Conservation (phyloP, 2,329 filamentous ascomycete species). For the Aspergillus novoparasiticus region DNA sequence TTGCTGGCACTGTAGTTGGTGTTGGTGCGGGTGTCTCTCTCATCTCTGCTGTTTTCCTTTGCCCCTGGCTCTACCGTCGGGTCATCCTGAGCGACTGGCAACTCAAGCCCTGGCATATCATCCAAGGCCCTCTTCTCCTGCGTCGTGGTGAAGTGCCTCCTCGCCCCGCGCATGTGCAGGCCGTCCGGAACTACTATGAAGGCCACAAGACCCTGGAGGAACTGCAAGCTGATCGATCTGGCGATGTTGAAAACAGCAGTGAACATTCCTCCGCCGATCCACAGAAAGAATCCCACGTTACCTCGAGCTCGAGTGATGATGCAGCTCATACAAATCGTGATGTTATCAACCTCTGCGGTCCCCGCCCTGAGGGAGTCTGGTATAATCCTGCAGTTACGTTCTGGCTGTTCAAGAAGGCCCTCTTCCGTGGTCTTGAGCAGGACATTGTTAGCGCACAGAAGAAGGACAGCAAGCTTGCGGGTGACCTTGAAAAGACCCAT, state of each 20-base stretch:
- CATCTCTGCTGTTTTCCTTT: conserved; percentile 11
- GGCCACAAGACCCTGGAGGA: conserved; percentile 23
- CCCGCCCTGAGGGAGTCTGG: neutral
- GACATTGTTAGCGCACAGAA: conserved; percentile 19
- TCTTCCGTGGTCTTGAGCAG: conserved; percentile 22
- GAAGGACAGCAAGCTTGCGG: conserved; percentile 17
- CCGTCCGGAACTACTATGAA: conserved; percentile 18
- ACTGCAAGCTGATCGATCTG: conserved; percentile 15
- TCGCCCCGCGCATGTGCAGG: conserved; percentile 4
- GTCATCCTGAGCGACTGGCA: conserved; percentile 19
- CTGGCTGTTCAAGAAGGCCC: conserved; percentile 15
- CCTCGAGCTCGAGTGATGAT: no score
- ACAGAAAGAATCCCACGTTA: no score
- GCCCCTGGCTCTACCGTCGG: conserved; percentile 20
- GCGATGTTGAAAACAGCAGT: neutral
- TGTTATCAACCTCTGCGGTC: no score
- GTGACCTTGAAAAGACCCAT: conserved; percentile 20
- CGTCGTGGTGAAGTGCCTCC: conserved; percentile 19
- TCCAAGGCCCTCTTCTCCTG: conserved; percentile 18
- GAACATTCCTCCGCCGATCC: no score
- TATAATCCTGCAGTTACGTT: conserved; percentile 15
- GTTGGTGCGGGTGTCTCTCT: conserved; percentile 16
- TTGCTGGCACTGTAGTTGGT: conserved; percentile 15
- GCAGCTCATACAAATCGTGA: no score
- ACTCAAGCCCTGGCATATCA: conserved; percentile 15